Base-by-base conservation (phyloP, 305 asterid species). In the Coffea humblotiana region DNA sequence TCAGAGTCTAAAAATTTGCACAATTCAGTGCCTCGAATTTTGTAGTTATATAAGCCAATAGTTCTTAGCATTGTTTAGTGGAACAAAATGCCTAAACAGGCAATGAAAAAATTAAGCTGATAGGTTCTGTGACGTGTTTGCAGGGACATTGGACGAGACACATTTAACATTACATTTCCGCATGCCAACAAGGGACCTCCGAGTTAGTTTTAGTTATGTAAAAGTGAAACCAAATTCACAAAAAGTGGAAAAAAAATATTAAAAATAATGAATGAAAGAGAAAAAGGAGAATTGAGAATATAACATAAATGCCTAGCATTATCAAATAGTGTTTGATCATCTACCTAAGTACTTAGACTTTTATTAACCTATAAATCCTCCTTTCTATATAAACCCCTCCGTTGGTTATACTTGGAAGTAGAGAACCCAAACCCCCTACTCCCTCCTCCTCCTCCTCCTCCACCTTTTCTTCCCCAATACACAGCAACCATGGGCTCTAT, bases 371-470 rank as follows among this genome's bases (percentile, higher is more conserved):
- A 29, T 37, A 63, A 77, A 74, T 60, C 78, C 63, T 70, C 75
- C 40, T 79, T 74, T 82, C 94, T 89, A 92, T 91, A 89, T 86
- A 91, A 86, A 85, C 87, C 82, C 78, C 71, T 25, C 81, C 79
- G 85, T 82, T 88, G 81, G 74, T 70, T 25, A 80, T 67, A 81
- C 19, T 19, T 37, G 40, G 58, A 23, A 72, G 61, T 58, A 47
- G 61, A 32, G 37, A 66, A 51, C 8, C 35, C 52, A 52, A 70
- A 32, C 47, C 35, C 29, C 49, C 76, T 68, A 70, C 48, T 16
- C 49, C 76, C 75, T 6, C 48, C 79, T 32, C 78, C 81, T 32
- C 78, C 81, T 1, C 32, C 32, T 29, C 32, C 32, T 23, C 58
- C 15, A 64, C 48, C 79, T 64, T 37, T 69, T 58, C 65, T 78